These are phyloP conservation scores for Isatis lusitanica DNA, from an alignment of 441 rosid species.

Conservation along the genomic window DNA sequence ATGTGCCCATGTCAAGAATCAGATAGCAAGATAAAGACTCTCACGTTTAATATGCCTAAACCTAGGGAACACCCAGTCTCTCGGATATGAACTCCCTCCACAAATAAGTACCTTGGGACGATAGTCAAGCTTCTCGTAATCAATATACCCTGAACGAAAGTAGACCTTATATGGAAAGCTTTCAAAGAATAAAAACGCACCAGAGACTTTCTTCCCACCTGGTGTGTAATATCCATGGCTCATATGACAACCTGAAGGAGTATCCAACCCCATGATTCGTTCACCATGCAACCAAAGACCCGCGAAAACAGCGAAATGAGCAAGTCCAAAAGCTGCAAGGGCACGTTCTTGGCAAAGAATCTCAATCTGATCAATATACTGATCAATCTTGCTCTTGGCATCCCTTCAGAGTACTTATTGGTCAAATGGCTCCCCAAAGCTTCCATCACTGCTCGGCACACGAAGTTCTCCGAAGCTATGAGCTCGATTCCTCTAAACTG, in stretches of 20 bases:
- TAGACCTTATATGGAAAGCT: slow-evolving; percentile 63
- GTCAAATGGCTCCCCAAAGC: slow-evolving; percentile 72
- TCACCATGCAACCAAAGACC: slow-evolving; percentile 61
- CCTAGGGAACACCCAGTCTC: slow-evolving; percentile 65
- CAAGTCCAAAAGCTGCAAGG: slow-evolving; percentile 53
- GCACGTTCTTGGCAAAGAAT: slow-evolving; percentile 53
- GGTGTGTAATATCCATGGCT: slow-evolving; percentile 70
- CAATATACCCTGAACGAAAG: slow-evolving; percentile 56
- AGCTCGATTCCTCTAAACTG: slow-evolving; percentile 62
- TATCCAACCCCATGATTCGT: slow-evolving; percentile 68
- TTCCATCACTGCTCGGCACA: slow-evolving; percentile 65
- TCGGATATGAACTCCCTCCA: slow-evolving; percentile 72
- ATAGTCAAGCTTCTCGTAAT: slow-evolving; percentile 63
- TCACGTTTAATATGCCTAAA: slow-evolving; percentile 65
- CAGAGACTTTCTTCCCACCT: slow-evolving; percentile 63
- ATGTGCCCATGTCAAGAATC: too few relatives aligned
- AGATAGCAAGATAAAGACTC: too few relatives aligned
- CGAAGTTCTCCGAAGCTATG: slow-evolving; percentile 70
- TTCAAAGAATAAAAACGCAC: slow-evolving; percentile 66
- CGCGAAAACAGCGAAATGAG: slow-evolving; percentile 61
- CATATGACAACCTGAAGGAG: slow-evolving; percentile 65
- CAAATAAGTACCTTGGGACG: slow-evolving; percentile 67
- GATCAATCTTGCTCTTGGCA: too few relatives aligned
- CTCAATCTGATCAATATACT: slow-evolving; percentile 66
- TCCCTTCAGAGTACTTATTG: slow-evolving; percentile 71